These are phyloP conservation scores for Kuraishia molischiana DNA, from an alignment of 805 yeast genomes.

Conservation along the genomic window DNA sequence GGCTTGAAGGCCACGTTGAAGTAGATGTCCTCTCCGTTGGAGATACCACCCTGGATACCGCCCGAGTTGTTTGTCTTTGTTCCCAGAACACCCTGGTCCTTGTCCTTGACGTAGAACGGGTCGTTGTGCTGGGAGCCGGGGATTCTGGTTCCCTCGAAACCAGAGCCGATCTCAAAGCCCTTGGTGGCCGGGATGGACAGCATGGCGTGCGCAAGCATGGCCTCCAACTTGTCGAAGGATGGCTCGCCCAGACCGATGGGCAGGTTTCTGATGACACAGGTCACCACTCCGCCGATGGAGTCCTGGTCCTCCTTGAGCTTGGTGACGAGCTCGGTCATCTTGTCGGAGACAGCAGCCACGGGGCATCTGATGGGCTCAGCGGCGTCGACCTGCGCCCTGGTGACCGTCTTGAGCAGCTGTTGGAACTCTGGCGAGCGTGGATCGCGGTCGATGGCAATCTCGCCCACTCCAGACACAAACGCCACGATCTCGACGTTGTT, in stretches of 20 bases:
- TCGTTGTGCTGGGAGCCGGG: slow-evolving; percentile 96
- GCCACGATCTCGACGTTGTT: slow-evolving; percentile 91
- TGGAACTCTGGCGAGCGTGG: slow-evolving; percentile 57
- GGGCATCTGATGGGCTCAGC: slow-evolving; percentile 94
- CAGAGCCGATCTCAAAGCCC: slow-evolving; percentile 97
- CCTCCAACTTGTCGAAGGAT: slow-evolving; percentile 93
- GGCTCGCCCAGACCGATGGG: slow-evolving; percentile 99
- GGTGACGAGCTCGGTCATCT: slow-evolving; percentile 84
- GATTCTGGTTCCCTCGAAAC: slow-evolving; percentile 80
- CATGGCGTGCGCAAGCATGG: slow-evolving; percentile 95
- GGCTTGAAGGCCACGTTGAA: slow-evolving; percentile 96
- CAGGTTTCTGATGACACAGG: slow-evolving; percentile 90
- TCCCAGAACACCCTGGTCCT: slow-evolving; percentile 53
- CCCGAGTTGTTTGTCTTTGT: slow-evolving; percentile 91
- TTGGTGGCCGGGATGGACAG: slow-evolving; percentile 95
- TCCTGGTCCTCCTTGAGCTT: slow-evolving; percentile 77
- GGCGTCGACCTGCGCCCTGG: slow-evolving; percentile 82
- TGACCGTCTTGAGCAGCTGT: slow-evolving; percentile 58
- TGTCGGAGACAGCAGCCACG: slow-evolving; percentile 54
- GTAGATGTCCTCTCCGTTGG: slow-evolving; percentile 92
- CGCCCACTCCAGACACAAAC: slow-evolving; percentile 90
- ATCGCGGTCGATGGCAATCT: slow-evolving; percentile 65
- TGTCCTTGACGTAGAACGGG: slow-evolving; percentile 61
- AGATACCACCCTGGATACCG: slow-evolving; percentile 96
- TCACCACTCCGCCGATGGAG: slow-evolving; percentile 96